Conservation (phyloP, 2,329 filamentous ascomycete genomes). For the Colletotrichum sp. region DNA sequence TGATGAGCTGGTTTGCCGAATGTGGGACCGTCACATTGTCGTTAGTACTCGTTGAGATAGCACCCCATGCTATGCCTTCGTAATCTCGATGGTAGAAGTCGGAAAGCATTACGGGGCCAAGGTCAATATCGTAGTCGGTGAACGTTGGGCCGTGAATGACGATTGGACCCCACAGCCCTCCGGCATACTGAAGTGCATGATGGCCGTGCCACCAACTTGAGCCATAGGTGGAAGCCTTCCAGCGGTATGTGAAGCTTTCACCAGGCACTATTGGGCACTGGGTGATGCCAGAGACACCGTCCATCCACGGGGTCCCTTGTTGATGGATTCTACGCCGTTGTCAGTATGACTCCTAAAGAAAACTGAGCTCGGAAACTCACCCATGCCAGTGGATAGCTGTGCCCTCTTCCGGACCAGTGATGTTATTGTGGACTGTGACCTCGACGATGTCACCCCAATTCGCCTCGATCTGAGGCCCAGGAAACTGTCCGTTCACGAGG, state of each 20-base stretch:
- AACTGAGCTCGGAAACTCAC: background rate
- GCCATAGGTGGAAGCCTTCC: conserved; percentile 57
- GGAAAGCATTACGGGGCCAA: conserved; percentile 59
- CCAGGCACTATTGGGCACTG: conserved; percentile 58
- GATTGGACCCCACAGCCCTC: conserved; percentile 63
- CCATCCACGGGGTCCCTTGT: conserved; percentile 33
- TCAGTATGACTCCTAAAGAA: background rate
- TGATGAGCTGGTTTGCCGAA: conserved; percentile 47
- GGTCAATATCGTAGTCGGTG: conserved; percentile 60
- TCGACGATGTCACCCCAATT: conserved; percentile 16
- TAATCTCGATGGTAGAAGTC: conserved; percentile 63
- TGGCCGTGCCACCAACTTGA: conserved; percentile 66
- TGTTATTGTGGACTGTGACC: conserved; percentile 14
- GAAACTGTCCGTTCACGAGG: conserved; percentile 8
- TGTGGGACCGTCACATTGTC: conserved; percentile 41
- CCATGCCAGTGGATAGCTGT: conserved; percentile 19
- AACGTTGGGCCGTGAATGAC: conserved; percentile 60
- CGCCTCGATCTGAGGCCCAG: conserved; percentile 7
- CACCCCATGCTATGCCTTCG: conserved; percentile 47
- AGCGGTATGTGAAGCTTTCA: conserved; percentile 58
- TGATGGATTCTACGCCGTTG: conserved; percentile 1
- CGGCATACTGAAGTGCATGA: conserved; percentile 48
- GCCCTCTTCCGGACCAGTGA: conserved; percentile 15
- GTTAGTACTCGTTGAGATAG: conserved; percentile 45
- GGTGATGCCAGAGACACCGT: conserved; percentile 57